Percentiles rank a stretch among this genome's conserved stretches.
Evolutionary conservation across 1,139 yeast species (phyloP).

Genomic region (Spathaspora jeffriesii): DNA sequence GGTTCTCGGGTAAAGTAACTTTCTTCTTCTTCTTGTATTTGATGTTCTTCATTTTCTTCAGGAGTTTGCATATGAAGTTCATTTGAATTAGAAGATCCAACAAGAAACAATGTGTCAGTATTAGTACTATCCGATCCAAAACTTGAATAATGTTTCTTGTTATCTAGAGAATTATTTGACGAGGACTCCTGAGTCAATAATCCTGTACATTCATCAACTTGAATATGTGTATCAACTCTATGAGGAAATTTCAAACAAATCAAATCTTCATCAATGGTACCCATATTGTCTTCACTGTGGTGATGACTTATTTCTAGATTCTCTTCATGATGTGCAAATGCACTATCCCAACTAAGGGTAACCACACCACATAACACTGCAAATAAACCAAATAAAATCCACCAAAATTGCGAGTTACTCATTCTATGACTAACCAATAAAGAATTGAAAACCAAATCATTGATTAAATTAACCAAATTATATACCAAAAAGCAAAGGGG

Average conservation of each 20-base stretch:
- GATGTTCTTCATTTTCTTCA: neutral
- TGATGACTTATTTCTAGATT: conserved; percentile 4
- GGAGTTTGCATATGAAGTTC: neutral
- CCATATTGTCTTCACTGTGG: neutral
- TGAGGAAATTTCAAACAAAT: conserved; percentile 10
- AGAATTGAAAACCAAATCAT: conserved; percentile 61
- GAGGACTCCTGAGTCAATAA: conserved; percentile 7
- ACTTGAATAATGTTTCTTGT: conserved; percentile 3
- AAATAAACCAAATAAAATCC: conserved; percentile 39
- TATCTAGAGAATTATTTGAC: conserved; percentile 5
- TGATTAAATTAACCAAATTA: conserved; percentile 71
- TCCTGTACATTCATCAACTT: conserved; percentile 6
- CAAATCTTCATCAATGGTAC: conserved; percentile 8
- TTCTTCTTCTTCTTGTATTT: neutral
- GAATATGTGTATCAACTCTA: conserved; percentile 3
- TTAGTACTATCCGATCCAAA: conserved; percentile 3
- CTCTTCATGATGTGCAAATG: conserved; percentile 21
- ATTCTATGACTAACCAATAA: conserved; percentile 29
- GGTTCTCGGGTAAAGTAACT: neutral
- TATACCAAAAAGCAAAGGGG: conserved; percentile 87
- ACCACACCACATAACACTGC: conserved; percentile 44
- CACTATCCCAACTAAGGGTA: conserved; percentile 46
- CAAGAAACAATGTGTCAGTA: conserved; percentile 2
- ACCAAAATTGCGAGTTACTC: conserved; percentile 28
- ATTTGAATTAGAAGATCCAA: neutral